Evolutionary conservation across 768 basidiomycete genomes (phyloP).

Genomic region (Boletus subparvulus): DNA sequence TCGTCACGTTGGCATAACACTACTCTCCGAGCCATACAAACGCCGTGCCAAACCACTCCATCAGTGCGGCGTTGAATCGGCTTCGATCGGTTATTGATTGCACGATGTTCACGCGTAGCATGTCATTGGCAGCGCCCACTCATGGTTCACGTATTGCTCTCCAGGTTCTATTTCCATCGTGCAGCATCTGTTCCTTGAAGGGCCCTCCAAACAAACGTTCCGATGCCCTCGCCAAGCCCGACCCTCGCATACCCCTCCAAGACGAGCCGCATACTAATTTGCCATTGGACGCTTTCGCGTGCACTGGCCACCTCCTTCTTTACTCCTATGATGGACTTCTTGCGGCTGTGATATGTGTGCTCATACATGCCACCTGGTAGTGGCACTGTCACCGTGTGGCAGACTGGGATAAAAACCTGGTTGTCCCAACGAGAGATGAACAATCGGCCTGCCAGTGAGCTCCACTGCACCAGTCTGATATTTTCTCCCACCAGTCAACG

Average conservation of each 20-base stretch:
- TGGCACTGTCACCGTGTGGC: slow-evolving; percentile 29
- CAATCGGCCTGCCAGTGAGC: slow-evolving; percentile 7
- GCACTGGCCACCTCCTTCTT: slow-evolving; percentile 10
- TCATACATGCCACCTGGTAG: slow-evolving; percentile 26
- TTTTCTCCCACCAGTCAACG: background rate
- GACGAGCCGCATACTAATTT: background rate
- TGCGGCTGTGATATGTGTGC: slow-evolving; percentile 20
- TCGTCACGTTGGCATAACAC: background rate
- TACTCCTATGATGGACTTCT: slow-evolving; percentile 21
- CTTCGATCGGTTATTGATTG: slow-evolving; percentile 16
- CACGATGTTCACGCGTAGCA: slow-evolving; percentile 1
- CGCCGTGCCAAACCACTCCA: background rate
- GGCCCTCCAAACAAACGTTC: slow-evolving; percentile 4
- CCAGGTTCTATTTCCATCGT: slow-evolving; percentile 1
- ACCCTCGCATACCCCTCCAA: background rate
- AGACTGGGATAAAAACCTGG: slow-evolving; percentile 21
- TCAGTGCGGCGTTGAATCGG: slow-evolving; percentile 15
- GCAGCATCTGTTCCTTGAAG: background rate
- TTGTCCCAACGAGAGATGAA: background rate
- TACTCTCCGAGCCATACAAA: background rate
- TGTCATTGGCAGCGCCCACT: background rate
- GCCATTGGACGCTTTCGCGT: slow-evolving; percentile 6
- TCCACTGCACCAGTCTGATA: slow-evolving; percentile 12
- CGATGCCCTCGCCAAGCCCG: background rate
- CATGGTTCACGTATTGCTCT: background rate